These are phyloP conservation scores for Neofusicoccum laricinum DNA, from an alignment of 2,329 filamentous ascomycete species.

Conservation along the genomic window DNA sequence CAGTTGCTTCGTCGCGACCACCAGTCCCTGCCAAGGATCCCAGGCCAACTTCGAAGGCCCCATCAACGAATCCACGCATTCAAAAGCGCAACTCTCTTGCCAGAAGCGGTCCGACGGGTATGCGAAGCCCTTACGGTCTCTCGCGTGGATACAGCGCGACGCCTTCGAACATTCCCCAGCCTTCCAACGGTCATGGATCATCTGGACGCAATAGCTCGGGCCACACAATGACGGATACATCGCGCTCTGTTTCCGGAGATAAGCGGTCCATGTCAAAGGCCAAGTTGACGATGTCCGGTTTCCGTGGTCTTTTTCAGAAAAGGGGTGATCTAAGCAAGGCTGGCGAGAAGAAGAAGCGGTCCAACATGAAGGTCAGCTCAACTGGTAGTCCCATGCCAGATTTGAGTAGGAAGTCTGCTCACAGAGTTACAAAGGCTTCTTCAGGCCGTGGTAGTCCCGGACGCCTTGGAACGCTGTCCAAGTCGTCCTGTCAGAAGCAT, in stretches of 20 bases:
- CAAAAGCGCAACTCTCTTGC: background rate
- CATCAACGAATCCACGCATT: background rate
- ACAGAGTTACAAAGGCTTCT: background rate
- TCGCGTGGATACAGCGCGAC: background rate
- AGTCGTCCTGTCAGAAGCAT: conserved; percentile 20
- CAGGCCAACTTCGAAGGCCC: background rate
- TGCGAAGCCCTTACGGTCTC: conserved; percentile 5
- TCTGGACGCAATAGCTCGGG: background rate
- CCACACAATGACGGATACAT: background rate
- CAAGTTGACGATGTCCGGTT: conserved; percentile 12
- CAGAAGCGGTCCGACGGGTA: background rate
- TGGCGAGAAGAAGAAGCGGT: background rate
- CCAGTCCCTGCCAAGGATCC: conserved; percentile 5
- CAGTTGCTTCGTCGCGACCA: conserved; percentile 1
- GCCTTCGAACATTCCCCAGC: conserved; percentile 4
- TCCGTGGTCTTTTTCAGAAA: conserved; percentile 13
- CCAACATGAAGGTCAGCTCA: background rate
- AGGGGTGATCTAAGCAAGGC: background rate
- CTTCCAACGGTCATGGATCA: background rate
- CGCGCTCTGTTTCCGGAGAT: background rate
- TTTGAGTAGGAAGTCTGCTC: background rate
- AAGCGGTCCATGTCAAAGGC: conserved; percentile 4
- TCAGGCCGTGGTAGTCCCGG: background rate
- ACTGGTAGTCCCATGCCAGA: background rate
- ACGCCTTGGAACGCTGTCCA: conserved; percentile 4